phyloP scores from a whole-genome alignment of 306 rosid genomes.

The Quercus berberidifolia region DNA sequence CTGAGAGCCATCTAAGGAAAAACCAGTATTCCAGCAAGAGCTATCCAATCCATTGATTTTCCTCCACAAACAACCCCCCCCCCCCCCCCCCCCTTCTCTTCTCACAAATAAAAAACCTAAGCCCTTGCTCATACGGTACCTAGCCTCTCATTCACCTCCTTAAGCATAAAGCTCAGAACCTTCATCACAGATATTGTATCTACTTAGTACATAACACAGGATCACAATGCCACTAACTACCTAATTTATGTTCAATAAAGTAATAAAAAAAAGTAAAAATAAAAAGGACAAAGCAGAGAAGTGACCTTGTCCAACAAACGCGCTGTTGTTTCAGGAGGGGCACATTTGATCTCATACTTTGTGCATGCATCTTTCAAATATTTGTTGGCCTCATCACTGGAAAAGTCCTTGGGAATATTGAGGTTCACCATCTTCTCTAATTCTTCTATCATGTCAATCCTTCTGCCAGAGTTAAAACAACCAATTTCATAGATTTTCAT shows the following conservation, averaged over 20 bases:
- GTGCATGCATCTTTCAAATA: constrained; percentile 69
- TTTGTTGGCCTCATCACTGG: constrained; percentile 74
- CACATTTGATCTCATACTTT: constrained; percentile 67
- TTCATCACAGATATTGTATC: neutral
- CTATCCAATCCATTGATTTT: no score
- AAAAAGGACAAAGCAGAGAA: neutral
- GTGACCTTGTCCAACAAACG: constrained; percentile 86
- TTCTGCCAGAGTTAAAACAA: no score
- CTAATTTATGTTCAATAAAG: neutral
- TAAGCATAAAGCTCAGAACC: neutral
- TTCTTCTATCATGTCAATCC: constrained; percentile 73
- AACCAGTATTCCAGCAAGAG: no score
- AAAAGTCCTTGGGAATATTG: constrained; percentile 70
- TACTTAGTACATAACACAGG: neutral
- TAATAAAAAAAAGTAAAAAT: neutral
- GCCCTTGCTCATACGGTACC: neutral
- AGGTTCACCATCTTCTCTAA: constrained; percentile 75
- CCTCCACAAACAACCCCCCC: neutral
- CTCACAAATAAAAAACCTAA: neutral
- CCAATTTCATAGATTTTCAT: no score
- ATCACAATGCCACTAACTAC: neutral
- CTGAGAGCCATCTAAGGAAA: no score
- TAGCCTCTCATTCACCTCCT: neutral
- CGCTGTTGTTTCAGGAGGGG: constrained; percentile 87
- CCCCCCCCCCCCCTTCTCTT: no score